These are phyloP conservation scores for Amanita inopinata DNA, from an alignment of 768 basidiomycete species.

Conservation along the genomic window DNA sequence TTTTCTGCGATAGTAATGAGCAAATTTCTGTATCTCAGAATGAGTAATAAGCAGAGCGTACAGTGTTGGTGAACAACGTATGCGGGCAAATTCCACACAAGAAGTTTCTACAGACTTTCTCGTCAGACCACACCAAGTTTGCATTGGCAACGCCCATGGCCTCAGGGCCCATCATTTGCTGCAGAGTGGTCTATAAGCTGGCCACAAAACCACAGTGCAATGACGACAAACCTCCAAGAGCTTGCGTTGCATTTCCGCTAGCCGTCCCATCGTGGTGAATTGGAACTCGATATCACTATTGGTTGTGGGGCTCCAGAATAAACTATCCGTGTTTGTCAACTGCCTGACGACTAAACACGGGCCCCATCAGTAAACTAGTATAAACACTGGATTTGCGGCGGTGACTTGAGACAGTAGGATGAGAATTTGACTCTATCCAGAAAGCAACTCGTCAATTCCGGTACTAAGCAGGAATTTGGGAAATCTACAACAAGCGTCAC, in stretches of 20 bases:
- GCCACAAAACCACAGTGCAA: background rate
- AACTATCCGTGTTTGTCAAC: constrained; percentile 14
- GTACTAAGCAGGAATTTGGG: too few relatives aligned
- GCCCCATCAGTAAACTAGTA: too few relatives aligned
- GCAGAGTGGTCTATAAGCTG: constrained; percentile 18
- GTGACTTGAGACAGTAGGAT: background rate
- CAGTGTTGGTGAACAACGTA: constrained; percentile 95
- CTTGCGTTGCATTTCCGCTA: constrained; percentile 98
- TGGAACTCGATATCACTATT: background rate
- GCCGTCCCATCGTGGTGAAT: constrained; percentile 68
- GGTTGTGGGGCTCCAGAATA: background rate
- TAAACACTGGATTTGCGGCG: too few relatives aligned
- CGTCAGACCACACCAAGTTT: constrained; percentile 89
- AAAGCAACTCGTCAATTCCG: too few relatives aligned
- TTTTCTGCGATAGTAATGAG: too few relatives aligned
- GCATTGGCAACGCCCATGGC: constrained; percentile 95
- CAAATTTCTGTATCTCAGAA: too few relatives aligned
- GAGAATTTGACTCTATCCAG: background rate
- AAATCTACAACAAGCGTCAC: too few relatives aligned
- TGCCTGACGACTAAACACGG: constrained; percentile 1
- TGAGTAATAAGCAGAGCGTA: constrained; percentile 32
- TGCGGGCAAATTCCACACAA: constrained; percentile 98
- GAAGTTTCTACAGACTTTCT: constrained; percentile 98
- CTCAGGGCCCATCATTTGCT: constrained; percentile 99
- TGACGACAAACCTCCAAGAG: constrained; percentile 41